Percentiles rank a stretch among this genome's conserved stretches.
Conservation (phyloP, 1,284 basidiomycete genomes). For the Cronartium quercuum region DNA sequence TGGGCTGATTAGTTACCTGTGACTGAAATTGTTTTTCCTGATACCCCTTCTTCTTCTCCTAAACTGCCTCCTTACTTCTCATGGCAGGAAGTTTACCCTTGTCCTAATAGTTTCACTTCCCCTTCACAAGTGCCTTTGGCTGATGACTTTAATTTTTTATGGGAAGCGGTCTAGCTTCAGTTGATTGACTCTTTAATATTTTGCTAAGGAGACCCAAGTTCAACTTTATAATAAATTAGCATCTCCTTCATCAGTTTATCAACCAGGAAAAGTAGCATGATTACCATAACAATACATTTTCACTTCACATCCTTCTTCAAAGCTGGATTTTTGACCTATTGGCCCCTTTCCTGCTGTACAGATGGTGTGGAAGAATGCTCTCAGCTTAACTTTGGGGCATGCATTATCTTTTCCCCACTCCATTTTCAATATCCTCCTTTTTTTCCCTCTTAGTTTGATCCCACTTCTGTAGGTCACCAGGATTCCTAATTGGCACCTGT, state of each 20-base stretch:
- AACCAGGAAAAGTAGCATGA: neutral
- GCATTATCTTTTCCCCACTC: neutral
- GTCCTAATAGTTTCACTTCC: no score
- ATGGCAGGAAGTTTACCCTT: no score
- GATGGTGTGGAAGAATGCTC: neutral
- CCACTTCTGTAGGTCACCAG: neutral
- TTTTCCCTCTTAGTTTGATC: neutral
- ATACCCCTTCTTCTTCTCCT: no score
- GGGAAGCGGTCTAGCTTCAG: no score
- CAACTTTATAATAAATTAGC: neutral
- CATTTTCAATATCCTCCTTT: neutral
- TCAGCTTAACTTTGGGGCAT: neutral
- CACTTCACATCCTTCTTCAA: neutral
- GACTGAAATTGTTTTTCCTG: no score
- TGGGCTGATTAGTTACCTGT: neutral
- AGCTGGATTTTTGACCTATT: neutral
- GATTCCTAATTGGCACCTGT: neutral
- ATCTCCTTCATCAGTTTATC: neutral
- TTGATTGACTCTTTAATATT: neutral
- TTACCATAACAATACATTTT: neutral
- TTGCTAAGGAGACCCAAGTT: neutral
- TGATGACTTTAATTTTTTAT: no score
- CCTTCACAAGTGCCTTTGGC: no score
- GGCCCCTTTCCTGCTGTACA: neutral
- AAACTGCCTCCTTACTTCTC: no score